Conservation (phyloP, 257 asterid species). For the Fraxinus anomala region DNA sequence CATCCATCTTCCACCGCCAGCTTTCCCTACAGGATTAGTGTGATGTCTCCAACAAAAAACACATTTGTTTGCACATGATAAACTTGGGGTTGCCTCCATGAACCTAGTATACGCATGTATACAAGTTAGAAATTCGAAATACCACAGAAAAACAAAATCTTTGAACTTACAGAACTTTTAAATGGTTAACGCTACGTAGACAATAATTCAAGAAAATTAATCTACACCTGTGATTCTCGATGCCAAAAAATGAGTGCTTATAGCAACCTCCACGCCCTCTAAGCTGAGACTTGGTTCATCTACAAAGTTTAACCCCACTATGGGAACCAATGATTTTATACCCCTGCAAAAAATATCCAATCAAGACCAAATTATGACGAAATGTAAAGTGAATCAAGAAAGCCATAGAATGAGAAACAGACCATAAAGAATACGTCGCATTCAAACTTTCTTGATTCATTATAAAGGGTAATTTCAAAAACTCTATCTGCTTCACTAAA, state of each 20-base stretch:
- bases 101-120: constrained; percentile 53
- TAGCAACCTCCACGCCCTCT: constrained; percentile 99
- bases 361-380: constrained; percentile 17
- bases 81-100: constrained; percentile 99
- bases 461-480: constrained; percentile 5
- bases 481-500: constrained; percentile 79
- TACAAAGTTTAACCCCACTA: constrained; percentile 93
- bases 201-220: constrained; percentile 28
- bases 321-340: constrained; percentile 94
- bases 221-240: constrained; percentile 85
- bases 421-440: no score
- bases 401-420: no score
- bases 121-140: not conserved
- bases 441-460: not conserved
- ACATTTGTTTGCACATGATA: constrained; percentile 98
- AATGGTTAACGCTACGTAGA: constrained; percentile 9
- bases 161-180: constrained; percentile 11
- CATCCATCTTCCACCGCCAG: constrained; percentile 99
- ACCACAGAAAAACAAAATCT: constrained; percentile 9
- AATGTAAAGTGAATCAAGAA: not conserved
- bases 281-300: constrained; percentile 97
- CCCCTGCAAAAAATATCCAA: constrained; percentile 56
- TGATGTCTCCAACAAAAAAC: constrained; percentile 99
- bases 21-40: constrained; percentile 91
- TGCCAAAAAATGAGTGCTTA: constrained; percentile 93